These are phyloP conservation scores for Nidularia pulvinata DNA, from an alignment of 768 basidiomycete genomes.

Conservation along the genomic window DNA sequence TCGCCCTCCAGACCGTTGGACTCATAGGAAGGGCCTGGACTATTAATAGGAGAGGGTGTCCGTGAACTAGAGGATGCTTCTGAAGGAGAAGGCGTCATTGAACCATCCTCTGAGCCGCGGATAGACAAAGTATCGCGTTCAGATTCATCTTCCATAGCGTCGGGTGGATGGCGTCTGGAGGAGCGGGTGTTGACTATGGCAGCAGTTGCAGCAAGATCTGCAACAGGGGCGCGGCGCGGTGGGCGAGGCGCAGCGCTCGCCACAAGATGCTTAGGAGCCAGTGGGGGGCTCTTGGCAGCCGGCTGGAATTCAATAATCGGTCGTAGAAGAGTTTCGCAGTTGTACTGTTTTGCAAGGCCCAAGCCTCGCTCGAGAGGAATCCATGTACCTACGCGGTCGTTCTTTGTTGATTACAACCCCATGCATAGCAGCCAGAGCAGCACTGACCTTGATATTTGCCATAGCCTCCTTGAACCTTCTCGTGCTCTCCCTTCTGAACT, in stretches of 20 bases:
- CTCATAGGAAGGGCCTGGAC: slow-evolving; percentile 45
- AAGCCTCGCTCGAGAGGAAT: slow-evolving; percentile 94
- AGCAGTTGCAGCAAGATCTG: slow-evolving; percentile 26
- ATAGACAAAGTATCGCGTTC: slow-evolving; percentile 66
- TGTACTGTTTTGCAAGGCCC: slow-evolving; percentile 86
- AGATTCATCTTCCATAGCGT: slow-evolving; percentile 53
- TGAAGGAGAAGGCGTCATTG: slow-evolving; percentile 89
- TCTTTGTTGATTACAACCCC: slow-evolving; percentile 7
- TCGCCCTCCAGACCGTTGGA: slow-evolving; percentile 39
- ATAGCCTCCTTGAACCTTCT: slow-evolving; percentile 99
- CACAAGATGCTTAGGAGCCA: slow-evolving; percentile 95
- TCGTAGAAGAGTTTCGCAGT: slow-evolving; percentile 82
- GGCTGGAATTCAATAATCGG: slow-evolving; percentile 96
- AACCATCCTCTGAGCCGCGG: slow-evolving; percentile 82
- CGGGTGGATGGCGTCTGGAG: slow-evolving; percentile 50
- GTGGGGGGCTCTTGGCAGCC: slow-evolving; percentile 86
- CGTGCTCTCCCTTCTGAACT: slow-evolving; percentile 98
- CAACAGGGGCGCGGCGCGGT: slow-evolving; percentile 40
- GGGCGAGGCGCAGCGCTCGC: slow-evolving; percentile 59
- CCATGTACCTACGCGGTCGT: slow-evolving; percentile 80
- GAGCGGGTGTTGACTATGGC: slow-evolving; percentile 58
- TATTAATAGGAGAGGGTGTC: slow-evolving; percentile 87
- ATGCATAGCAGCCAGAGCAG: slow-evolving; percentile 1
- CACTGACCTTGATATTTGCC: slow-evolving; percentile 96
- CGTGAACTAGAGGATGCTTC: slow-evolving; percentile 86